These are phyloP conservation scores for Paramarasmius palmivorus DNA, from an alignment of 1,284 basidiomycete species.

Conservation along the genomic window DNA sequence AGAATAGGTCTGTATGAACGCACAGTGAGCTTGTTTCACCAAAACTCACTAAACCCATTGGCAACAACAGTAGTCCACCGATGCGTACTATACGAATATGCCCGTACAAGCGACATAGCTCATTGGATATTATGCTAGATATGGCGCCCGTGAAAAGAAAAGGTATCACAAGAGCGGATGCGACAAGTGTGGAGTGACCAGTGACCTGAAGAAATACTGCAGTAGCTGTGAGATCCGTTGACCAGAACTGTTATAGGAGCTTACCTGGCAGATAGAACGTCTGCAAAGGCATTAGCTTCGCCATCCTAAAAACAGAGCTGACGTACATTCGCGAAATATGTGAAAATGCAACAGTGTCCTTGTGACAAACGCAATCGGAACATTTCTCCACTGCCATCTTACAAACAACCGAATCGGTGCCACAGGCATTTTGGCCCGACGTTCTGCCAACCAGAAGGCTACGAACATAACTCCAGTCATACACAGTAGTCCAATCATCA, in stretches of 20 bases:
- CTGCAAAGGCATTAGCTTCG: constrained; percentile 15
- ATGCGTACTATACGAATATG: constrained; percentile 21
- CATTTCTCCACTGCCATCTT: constrained; percentile 33
- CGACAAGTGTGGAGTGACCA: constrained; percentile 25
- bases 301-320: constrained; percentile 3
- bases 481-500: constrained; percentile 29
- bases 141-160: constrained; percentile 28
- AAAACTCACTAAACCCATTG: constrained; percentile 21
- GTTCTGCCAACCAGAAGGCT: constrained; percentile 29
- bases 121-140: constrained; percentile 24
- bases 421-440: constrained; percentile 26
- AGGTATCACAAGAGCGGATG: constrained; percentile 32
- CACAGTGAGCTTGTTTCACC: neutral
- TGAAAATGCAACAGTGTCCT: constrained; percentile 33
- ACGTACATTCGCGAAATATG: constrained; percentile 28
- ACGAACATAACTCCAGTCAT: constrained; percentile 25
- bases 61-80: constrained; percentile 24
- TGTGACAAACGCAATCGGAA: constrained; percentile 31
- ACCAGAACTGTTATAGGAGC: constrained; percentile 1
- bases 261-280: constrained; percentile 34
- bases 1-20: neutral
- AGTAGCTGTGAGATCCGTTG: neutral
- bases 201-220: constrained; percentile 35
- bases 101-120: constrained; percentile 21
- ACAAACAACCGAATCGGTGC: constrained; percentile 28